Evolutionary conservation across 768 basidiomycete species (phyloP), one percentile per base, ranked within the genome.

Genomic region (Serendipita vermifera): DNA sequence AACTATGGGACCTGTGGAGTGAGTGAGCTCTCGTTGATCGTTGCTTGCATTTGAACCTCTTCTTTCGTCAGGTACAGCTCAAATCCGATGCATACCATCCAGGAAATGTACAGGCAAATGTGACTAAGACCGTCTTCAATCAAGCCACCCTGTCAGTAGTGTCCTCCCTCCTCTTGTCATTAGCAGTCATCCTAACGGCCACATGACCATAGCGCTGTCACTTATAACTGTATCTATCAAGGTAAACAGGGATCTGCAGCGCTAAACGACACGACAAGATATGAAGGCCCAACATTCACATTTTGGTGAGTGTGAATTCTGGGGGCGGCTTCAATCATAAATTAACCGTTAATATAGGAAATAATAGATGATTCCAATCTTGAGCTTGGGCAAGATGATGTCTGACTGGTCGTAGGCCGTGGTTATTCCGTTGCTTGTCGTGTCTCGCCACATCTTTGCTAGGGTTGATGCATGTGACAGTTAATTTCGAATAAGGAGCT

Each of bases 51-150:
- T 29, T 17, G 5, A 13, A 51, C 22, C 7, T 9, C n/a, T 20
- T 26, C 6, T 51, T 29, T 9, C 46, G 15, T 20, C 15, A 51
- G 46, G 46, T 29, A 7, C 20, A 17, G n/a, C 27, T 51, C n/a
- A 20, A 29, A 7, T 51, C 46, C 22, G 46, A 51, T 29, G 46
- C 46, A 15, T 51, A 51, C 31, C 46, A 51, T 29, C 46, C 46
- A 26, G 27, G 14, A 6, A 22, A 5, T 20, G 46, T 51, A 9
- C 46, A 51, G 31, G 46, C 46, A 3, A 51, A 51, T 51, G n/a
- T 51, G 7, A 51, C 46, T 6, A 51, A 51, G 29, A 29, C n/a
- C 15, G 29, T 9, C 20, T 51, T 20, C 7, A 26, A 51, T 29
- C 3, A 15, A 4, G 46, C 46, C 9, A 51, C 7, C n/a, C 24